Conservation (phyloP, 306 rosid species). For the barrel medic (Medicago truncatula) region MtrunA17r5.0-ANR NC_053043.1:20989501-20990000, state of each 20-base stretch:
- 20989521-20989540: background rate
- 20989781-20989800: background rate
- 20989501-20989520: background rate
- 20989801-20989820: background rate
- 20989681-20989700: background rate
- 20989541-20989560: slow-evolving; percentile 1
- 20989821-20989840: background rate
- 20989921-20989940: slow-evolving; percentile 17
- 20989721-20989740: too few species aligned
- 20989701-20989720: too few species aligned
- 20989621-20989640: slow-evolving; percentile 1
- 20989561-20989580: background rate
- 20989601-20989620: slow-evolving; percentile 16
- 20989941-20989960: slow-evolving; percentile 8
- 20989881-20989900: background rate
- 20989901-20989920: slow-evolving; percentile 2
- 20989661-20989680: background rate
- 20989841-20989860: background rate
- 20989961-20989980: slow-evolving; percentile 21
- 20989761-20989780: background rate
- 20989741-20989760: too few species aligned
- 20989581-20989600: background rate
- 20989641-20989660: slow-evolving; percentile 4
- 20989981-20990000: slow-evolving; percentile 14
- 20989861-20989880: background rate